Evolutionary conservation across 2,329 filamentous ascomycete species (phyloP).

Genomic region (Zopfia rhizophila): DNA sequence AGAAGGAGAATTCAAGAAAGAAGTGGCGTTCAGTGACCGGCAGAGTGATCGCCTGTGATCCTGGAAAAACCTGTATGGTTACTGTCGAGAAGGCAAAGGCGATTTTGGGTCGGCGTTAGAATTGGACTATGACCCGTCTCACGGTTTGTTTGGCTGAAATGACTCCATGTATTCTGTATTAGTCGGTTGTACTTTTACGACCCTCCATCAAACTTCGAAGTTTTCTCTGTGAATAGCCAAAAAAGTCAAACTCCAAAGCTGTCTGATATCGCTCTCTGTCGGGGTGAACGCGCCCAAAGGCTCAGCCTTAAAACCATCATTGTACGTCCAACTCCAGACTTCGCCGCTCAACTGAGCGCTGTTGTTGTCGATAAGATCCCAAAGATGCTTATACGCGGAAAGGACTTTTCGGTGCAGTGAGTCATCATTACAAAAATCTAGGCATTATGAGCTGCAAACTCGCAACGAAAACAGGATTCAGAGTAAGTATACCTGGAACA

Average conservation of each 20-base stretch:
- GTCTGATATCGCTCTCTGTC: constrained; percentile 64
- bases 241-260: constrained; percentile 69
- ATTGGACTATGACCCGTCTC: neutral
- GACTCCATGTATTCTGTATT: too few relatives aligned
- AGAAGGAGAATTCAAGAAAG: constrained; percentile 12
- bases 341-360: constrained; percentile 63
- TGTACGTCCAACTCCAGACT: constrained; percentile 72
- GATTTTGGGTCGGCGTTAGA: constrained; percentile 18
- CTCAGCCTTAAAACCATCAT: constrained; percentile 60
- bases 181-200: too few relatives aligned
- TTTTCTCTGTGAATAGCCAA: constrained; percentile 62
- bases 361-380: constrained; percentile 70
- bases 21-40: constrained; percentile 23
- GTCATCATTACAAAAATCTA: constrained; percentile 63
- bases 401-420: constrained; percentile 57
- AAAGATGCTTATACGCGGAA: constrained; percentile 67
- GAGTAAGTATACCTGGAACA: constrained; percentile 18
- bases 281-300: constrained; percentile 64
- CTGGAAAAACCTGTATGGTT: constrained; percentile 21
- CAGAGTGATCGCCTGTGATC: constrained; percentile 19
- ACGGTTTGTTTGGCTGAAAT: too few relatives aligned
- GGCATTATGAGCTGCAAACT: neutral
- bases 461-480: neutral
- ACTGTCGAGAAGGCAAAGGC: constrained; percentile 26
- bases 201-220: constrained; percentile 4